Evolutionary conservation across 108 stramenopile genomes (phyloP).

Genomic region (Pseudonitzschia multiseries): DNA sequence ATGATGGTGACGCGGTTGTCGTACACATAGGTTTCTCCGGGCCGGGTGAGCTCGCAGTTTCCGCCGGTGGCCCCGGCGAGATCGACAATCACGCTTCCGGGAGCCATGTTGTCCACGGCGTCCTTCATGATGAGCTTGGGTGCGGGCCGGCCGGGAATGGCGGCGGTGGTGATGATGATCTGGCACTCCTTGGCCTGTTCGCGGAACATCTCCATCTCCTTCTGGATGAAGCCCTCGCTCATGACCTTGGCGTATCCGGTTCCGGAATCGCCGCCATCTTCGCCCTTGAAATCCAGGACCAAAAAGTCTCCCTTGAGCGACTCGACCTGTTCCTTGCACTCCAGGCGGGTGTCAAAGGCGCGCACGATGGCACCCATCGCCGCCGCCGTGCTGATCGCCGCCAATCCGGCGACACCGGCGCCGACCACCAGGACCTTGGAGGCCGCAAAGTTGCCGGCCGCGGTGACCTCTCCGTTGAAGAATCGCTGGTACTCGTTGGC

Average conservation of each 20-base stretch:
- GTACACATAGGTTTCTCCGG: slow-evolving; percentile 55
- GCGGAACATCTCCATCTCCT: slow-evolving; percentile 70
- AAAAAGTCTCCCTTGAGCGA: slow-evolving; percentile 85
- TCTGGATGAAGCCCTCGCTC: slow-evolving; percentile 74
- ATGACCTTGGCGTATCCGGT: slow-evolving; percentile 91
- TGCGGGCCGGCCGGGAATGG: slow-evolving; percentile 85
- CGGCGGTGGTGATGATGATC: slow-evolving; percentile 88
- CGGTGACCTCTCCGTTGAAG: slow-evolving; percentile 86
- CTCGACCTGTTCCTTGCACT: slow-evolving; percentile 89
- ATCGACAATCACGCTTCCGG: slow-evolving; percentile 86
- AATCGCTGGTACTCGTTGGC: slow-evolving; percentile 76
- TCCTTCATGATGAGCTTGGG: slow-evolving; percentile 83
- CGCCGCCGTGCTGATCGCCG: slow-evolving; percentile 83
- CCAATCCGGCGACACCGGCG: slow-evolving; percentile 89
- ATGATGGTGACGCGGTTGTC: slow-evolving; percentile 76
- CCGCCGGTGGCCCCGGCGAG: slow-evolving; percentile 88
- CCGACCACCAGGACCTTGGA: slow-evolving; percentile 88
- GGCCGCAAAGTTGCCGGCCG: slow-evolving; percentile 83
- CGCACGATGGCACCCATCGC: slow-evolving; percentile 88
- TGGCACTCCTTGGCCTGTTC: slow-evolving; percentile 74
- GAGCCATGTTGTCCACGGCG: slow-evolving; percentile 74
- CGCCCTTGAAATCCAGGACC: slow-evolving; percentile 43
- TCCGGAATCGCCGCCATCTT: slow-evolving; percentile 61
- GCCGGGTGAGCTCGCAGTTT: slow-evolving; percentile 81
- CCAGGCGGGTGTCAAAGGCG: slow-evolving; percentile 87